A percentile compares a stretch with the other conserved stretches of the same genome.
phyloP scores from a whole-genome alignment of 2,329 filamentous ascomycete species.

The Cadophora luteo-olivacea region DNA sequence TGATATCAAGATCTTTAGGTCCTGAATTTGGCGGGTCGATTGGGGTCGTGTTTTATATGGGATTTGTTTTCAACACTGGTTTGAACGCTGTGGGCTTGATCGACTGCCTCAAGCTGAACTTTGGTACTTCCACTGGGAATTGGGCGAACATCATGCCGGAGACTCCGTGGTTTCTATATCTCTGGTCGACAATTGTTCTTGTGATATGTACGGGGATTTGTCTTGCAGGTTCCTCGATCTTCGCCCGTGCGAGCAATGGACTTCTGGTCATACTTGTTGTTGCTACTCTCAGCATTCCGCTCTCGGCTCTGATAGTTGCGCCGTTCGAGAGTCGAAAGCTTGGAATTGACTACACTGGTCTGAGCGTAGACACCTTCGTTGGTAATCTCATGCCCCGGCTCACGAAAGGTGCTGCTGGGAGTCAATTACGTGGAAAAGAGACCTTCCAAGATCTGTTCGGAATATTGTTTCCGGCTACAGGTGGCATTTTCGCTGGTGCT shows the following conservation, averaged over 20 bases:
- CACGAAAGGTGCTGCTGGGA: conserved; percentile 66
- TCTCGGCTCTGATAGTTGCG: conserved; percentile 72
- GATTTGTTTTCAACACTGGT: conserved; percentile 85
- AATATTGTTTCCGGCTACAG: conserved; percentile 76
- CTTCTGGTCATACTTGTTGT: conserved; percentile 74
- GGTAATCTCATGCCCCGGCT: conserved; percentile 76
- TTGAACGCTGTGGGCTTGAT: conserved; percentile 88
- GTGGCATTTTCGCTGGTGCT: conserved; percentile 71
- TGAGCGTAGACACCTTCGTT: conserved; percentile 72
- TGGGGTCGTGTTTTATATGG: conserved; percentile 87
- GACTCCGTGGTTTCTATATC: conserved; percentile 78
- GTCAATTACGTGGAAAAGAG: conserved; percentile 65
- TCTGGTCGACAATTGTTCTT: conserved; percentile 75
- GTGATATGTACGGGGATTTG: conserved; percentile 76
- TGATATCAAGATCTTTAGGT: conserved; percentile 84
- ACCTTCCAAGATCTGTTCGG: conserved; percentile 86
- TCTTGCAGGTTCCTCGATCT: conserved; percentile 79
- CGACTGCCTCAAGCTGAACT: conserved; percentile 80
- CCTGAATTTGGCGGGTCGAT: conserved; percentile 91
- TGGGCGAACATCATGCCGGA: conserved; percentile 68
- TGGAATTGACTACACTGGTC: conserved; percentile 78
- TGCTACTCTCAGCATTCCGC: conserved; percentile 80
- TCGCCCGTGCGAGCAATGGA: conserved; percentile 80
- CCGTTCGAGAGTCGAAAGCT: conserved; percentile 70
- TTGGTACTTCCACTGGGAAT: conserved; percentile 63